phyloP scores from a whole-genome alignment of 768 basidiomycete genomes.

The Lactarius deliciosus region DNA sequence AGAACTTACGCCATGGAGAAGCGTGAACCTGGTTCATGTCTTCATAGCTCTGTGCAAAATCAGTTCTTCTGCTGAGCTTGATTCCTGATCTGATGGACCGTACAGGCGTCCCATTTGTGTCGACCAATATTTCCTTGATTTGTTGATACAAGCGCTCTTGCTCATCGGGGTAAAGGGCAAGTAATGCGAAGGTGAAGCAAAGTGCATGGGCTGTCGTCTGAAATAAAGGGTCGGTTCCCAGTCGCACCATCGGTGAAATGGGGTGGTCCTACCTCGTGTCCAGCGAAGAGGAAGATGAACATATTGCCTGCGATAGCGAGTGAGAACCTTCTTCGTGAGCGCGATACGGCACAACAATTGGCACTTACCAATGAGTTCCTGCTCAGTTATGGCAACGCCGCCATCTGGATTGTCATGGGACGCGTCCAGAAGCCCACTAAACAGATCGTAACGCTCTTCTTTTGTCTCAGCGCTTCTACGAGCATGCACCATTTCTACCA shows the following conservation, averaged over 20 bases:
- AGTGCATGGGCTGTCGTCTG: constrained; percentile 43
- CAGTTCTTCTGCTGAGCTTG: neutral
- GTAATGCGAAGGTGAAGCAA: constrained; percentile 41
- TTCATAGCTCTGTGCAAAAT: constrained; percentile 29
- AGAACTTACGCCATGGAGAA: constrained; percentile 27
- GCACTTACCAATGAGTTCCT: constrained; percentile 29
- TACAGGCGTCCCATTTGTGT: constrained; percentile 32
- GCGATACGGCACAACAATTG: neutral
- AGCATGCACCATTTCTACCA: constrained; percentile 33
- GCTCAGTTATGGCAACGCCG: constrained; percentile 25
- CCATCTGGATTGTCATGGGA: constrained; percentile 24
- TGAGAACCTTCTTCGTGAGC: neutral
- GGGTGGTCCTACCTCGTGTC: constrained; percentile 33
- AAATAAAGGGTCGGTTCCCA: neutral
- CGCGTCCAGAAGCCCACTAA: constrained; percentile 32
- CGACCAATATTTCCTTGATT: constrained; percentile 37
- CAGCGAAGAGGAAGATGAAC: constrained; percentile 39
- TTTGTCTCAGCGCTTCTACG: constrained; percentile 22
- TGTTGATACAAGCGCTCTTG: constrained; percentile 43
- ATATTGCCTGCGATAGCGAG: constrained; percentile 28
- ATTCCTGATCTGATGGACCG: neutral
- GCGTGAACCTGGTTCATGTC: constrained; percentile 30
- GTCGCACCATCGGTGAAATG: no score
- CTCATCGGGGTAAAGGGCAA: constrained; percentile 44
- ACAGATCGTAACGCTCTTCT: constrained; percentile 32